Percentiles rank a stretch among this genome's conserved stretches.
These are phyloP conservation scores for Daedaleopsis nitida DNA, from an alignment of 768 basidiomycete genomes.

Conservation along the genomic window DNA sequence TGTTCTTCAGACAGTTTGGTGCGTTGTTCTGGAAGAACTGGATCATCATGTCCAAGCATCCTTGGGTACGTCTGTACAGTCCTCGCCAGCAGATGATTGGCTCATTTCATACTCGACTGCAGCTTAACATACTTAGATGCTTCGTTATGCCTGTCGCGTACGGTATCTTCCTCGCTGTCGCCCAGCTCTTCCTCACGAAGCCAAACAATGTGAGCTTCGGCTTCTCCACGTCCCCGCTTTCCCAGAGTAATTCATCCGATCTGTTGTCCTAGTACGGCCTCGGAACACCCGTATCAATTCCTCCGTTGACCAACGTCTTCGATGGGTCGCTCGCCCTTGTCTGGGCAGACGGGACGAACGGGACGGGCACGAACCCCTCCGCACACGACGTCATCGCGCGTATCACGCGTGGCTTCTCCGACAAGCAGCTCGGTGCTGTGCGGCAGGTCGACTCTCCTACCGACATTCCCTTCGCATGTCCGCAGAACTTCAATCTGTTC, in stretches of 20 bases:
- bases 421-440: slow-evolving; percentile 49
- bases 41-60: slow-evolving; percentile 69
- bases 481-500: slow-evolving; percentile 70
- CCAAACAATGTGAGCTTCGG: slow-evolving; percentile 56
- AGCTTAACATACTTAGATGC: slow-evolving; percentile 65
- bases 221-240: not conserved
- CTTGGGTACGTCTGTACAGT: slow-evolving; percentile 47
- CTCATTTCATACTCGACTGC: slow-evolving; percentile 3
- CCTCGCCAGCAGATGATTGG: not conserved
- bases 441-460: slow-evolving; percentile 44
- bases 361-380: slow-evolving; percentile 49
- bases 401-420: slow-evolving; percentile 54
- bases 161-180: slow-evolving; percentile 66
- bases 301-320: slow-evolving; percentile 48
- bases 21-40: slow-evolving; percentile 74
- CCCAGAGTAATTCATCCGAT: not conserved
- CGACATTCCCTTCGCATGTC: slow-evolving; percentile 60
- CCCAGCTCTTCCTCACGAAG: slow-evolving; percentile 59
- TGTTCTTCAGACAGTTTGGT: slow-evolving; percentile 61
- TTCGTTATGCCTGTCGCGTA: slow-evolving; percentile 66
- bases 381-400: slow-evolving; percentile 61
- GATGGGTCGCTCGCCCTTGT: slow-evolving; percentile 54
- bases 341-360: slow-evolving; percentile 72
- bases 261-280: slow-evolving; percentile 55
- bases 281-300: slow-evolving; percentile 56